Evolutionary conservation across 768 basidiomycete genomes (phyloP).

Genomic region (Auriscalpium microsporum): DNA sequence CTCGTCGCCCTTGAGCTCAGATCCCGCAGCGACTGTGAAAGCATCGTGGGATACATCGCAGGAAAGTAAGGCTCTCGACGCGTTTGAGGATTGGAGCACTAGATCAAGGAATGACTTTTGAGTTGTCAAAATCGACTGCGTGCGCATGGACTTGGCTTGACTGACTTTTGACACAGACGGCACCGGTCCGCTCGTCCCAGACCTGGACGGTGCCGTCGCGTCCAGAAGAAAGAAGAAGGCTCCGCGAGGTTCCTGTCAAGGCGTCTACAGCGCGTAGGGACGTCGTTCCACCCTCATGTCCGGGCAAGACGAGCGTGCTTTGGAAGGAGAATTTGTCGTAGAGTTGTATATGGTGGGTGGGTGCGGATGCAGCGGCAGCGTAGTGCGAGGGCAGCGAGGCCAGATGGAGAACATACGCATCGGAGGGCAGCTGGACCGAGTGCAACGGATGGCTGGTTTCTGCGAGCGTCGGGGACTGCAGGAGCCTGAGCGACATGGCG

Average conservation of each 20-base stretch:
- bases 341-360: slow-evolving; percentile 56
- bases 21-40: slow-evolving; percentile 70
- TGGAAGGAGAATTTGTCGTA: slow-evolving; percentile 53
- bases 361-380: slow-evolving; percentile 55
- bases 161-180: slow-evolving; percentile 54
- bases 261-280: slow-evolving; percentile 37
- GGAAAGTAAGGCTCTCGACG: slow-evolving; percentile 39
- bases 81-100: slow-evolving; percentile 42
- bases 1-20: slow-evolving; percentile 74
- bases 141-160: slow-evolving; percentile 5
- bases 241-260: slow-evolving; percentile 33
- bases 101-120: slow-evolving; percentile 19
- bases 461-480: slow-evolving; percentile 23
- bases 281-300: slow-evolving; percentile 52
- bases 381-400: slow-evolving; percentile 38
- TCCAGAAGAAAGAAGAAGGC: slow-evolving; percentile 54
- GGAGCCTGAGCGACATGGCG: slow-evolving; percentile 24
- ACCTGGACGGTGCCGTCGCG: slow-evolving; percentile 62
- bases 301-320: slow-evolving; percentile 38
- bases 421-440: slow-evolving; percentile 27
- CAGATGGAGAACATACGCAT: slow-evolving; percentile 56
- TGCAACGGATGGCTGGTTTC: slow-evolving; percentile 20
- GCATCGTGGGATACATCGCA: slow-evolving; percentile 69
- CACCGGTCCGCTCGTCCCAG: slow-evolving; percentile 62
- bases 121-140: slow-evolving; percentile 27